Conservation (phyloP, 768 basidiomycete species). For the Scleroderma bovista region DNA sequence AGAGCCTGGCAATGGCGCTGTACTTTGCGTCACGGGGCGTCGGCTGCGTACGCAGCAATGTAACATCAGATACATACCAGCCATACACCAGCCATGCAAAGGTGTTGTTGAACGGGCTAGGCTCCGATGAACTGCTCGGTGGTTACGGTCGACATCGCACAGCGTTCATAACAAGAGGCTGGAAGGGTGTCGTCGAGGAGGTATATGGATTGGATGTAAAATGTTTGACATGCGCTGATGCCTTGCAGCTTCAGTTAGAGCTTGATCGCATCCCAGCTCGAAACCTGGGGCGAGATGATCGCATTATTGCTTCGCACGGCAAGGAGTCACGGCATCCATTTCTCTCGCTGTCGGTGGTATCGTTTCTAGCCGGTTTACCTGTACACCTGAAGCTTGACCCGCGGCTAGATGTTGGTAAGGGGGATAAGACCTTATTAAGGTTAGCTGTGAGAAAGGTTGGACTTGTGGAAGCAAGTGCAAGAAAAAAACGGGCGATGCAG, state of each 20-base stretch:
- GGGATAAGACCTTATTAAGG: constrained; percentile 86
- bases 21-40: constrained; percentile 87
- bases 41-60: constrained; percentile 47
- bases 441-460: constrained; percentile 70
- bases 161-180: constrained; percentile 61
- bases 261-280: constrained; percentile 81
- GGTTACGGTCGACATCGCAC: constrained; percentile 89
- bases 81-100: constrained; percentile 70
- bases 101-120: constrained; percentile 86
- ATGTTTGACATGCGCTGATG: background rate
- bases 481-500: constrained; percentile 95
- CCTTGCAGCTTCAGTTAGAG: constrained; percentile 76
- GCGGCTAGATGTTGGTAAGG: constrained; percentile 63
- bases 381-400: constrained; percentile 82
- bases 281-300: constrained; percentile 93
- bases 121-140: constrained; percentile 92
- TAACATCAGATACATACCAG: constrained; percentile 24
- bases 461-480: constrained; percentile 59
- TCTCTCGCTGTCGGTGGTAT: constrained; percentile 72
- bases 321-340: constrained; percentile 93
- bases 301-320: constrained; percentile 84
- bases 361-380: constrained; percentile 72
- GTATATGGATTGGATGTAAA: constrained; percentile 33
- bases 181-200: constrained; percentile 77
- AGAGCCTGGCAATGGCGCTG: constrained; percentile 90